Evolutionary conservation across 768 basidiomycete species (phyloP).

Genomic region (Mycena olivaceomarginata): DNA sequence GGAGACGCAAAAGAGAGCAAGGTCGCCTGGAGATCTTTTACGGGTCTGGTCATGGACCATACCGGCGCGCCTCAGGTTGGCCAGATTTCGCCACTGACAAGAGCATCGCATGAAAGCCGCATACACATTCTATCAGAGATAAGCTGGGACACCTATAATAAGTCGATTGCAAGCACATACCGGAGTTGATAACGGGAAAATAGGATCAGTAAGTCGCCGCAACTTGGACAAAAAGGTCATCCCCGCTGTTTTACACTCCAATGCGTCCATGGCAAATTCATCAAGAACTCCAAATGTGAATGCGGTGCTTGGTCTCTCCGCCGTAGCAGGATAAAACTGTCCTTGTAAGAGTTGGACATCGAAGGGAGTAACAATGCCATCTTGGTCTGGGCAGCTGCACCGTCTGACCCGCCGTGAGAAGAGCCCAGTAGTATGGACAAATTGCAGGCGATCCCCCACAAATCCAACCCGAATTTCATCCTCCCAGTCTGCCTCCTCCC

Average conservation of each 20-base stretch:
- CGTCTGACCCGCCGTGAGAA: slow-evolving; percentile 20
- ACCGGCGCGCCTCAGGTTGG: background rate
- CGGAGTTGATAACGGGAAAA: slow-evolving; percentile 4
- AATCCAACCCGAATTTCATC: slow-evolving; percentile 1
- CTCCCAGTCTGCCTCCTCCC: background rate
- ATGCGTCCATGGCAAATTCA: slow-evolving; percentile 42
- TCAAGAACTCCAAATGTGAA: slow-evolving; percentile 50
- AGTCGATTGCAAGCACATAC: background rate
- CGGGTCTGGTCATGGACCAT: background rate
- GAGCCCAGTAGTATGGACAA: slow-evolving; percentile 20
- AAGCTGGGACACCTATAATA: too few relatives aligned
- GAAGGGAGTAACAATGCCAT: background rate
- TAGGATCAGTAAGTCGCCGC: slow-evolving; percentile 29
- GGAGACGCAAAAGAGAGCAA: too few relatives aligned
- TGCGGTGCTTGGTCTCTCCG: slow-evolving; percentile 31
- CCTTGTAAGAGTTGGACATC: slow-evolving; percentile 39
- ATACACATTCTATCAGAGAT: slow-evolving; percentile 6
- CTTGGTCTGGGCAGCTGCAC: slow-evolving; percentile 8
- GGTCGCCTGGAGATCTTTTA: background rate
- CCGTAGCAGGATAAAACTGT: slow-evolving; percentile 39
- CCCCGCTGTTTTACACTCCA: slow-evolving; percentile 46
- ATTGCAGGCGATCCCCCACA: slow-evolving; percentile 10
- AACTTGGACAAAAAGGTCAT: slow-evolving; percentile 35
- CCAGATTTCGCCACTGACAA: background rate
- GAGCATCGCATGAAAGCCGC: slow-evolving; percentile 11